These are phyloP conservation scores for Linnemannia exigua DNA, from an alignment of 192 early-diverging fungal species.

Conservation along the genomic window DNA sequence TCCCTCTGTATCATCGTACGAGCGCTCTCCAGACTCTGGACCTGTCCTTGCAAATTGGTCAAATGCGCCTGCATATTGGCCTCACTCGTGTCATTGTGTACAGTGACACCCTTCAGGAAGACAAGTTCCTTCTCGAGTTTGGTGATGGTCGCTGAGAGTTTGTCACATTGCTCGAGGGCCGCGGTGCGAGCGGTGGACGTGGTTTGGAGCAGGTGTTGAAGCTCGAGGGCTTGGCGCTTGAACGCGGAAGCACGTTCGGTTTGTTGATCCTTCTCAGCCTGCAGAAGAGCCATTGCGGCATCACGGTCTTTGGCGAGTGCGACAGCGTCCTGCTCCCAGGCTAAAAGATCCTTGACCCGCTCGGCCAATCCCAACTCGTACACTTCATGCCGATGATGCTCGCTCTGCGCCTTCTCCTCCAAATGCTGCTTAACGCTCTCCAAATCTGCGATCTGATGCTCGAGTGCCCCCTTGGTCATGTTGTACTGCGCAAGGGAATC, in stretches of 20 bases:
- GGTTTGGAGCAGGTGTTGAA: neutral
- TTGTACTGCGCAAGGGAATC: neutral
- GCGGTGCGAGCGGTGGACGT: neutral
- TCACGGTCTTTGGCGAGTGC: neutral
- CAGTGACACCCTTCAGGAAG: neutral
- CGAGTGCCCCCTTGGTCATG: neutral
- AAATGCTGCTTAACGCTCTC: neutral
- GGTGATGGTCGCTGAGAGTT: neutral
- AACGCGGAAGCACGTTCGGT: neutral
- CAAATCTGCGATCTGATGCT: conserved; percentile 7
- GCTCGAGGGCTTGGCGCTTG: neutral
- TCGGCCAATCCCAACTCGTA: neutral
- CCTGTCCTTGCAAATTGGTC: neutral
- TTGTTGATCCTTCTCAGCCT: neutral
- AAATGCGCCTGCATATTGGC: neutral
- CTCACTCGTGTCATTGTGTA: neutral
- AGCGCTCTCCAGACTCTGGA: conserved; percentile 19
- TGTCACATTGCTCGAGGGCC: conserved; percentile 5
- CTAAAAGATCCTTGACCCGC: conserved; percentile 1
- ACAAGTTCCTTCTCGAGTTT: conserved; percentile 9
- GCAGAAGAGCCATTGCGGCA: neutral
- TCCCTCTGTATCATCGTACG: neutral
- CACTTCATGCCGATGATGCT: neutral
- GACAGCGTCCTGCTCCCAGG: conserved; percentile 7
- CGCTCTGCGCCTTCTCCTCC: neutral